A percentile compares a stretch with the other conserved stretches of the same genome.
These are phyloP conservation scores for Typha latifolia DNA, from an alignment of 176 grass and related monocot species.

Conservation along the genomic window DNA sequence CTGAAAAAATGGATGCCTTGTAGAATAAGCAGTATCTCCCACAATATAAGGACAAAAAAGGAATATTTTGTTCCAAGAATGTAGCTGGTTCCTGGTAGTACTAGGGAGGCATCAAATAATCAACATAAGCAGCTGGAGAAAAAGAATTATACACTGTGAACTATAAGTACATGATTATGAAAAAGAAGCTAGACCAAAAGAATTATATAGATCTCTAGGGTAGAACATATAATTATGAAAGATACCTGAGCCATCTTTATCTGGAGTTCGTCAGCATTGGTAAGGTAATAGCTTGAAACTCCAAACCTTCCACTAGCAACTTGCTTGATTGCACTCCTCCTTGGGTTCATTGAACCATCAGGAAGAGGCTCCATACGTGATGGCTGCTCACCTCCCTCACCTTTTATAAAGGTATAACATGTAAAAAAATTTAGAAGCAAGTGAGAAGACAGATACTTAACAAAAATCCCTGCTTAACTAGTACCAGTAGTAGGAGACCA, in stretches of 20 bases:
- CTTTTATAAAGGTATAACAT: constrained; percentile 22
- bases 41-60: neutral
- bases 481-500: too few relatives aligned
- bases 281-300: constrained; percentile 93
- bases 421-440: neutral
- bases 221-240: neutral
- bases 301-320: constrained; percentile 97
- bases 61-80: constrained; percentile 16
- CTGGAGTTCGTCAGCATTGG: constrained; percentile 98
- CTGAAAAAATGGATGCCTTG: too few relatives aligned
- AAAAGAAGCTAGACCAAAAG: neutral
- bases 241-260: constrained; percentile 99
- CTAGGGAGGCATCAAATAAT: too few relatives aligned
- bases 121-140: too few relatives aligned
- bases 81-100: neutral
- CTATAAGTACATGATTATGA: too few relatives aligned
- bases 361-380: constrained; percentile 82
- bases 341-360: constrained; percentile 91
- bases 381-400: constrained; percentile 95
- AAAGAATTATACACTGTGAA: too few relatives aligned
- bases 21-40: too few relatives aligned
- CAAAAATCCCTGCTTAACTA: too few relatives aligned
- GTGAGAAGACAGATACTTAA: too few relatives aligned
- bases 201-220: neutral
- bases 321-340: constrained; percentile 97